Conservation (phyloP, 2,329 filamentous ascomycete genomes). For the Drechslerella stenobrocha region DNA sequence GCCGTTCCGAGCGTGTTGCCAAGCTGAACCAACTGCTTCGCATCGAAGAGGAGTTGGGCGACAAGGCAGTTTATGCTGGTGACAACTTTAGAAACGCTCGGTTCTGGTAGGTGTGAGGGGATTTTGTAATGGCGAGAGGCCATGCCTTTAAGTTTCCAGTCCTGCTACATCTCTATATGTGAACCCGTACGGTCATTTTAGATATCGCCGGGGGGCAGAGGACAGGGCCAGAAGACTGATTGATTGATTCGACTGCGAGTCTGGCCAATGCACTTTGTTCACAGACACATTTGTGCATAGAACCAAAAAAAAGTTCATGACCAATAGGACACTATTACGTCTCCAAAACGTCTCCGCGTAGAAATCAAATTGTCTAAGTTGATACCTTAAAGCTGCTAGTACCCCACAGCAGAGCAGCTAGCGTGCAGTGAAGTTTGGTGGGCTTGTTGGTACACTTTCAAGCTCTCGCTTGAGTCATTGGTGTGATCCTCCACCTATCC, state of each 20-base stretch:
- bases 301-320: background rate
- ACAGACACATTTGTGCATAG: background rate
- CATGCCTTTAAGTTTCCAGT: background rate
- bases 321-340: background rate
- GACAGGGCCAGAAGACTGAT: background rate
- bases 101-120: no score
- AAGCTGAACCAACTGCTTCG: slow-evolving; percentile 99
- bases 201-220: background rate
- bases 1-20: slow-evolving; percentile 94
- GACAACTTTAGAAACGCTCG: slow-evolving; percentile 87
- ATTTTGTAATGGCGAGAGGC: slow-evolving; percentile 57
- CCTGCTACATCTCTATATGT: background rate
- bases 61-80: slow-evolving; percentile 88
- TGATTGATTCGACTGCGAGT: background rate
- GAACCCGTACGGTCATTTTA: background rate
- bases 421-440: background rate
- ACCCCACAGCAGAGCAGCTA: background rate
- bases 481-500: background rate
- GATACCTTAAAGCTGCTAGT: background rate
- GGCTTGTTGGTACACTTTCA: background rate
- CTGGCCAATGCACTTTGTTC: background rate
- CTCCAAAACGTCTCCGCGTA: background rate
- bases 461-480: slow-evolving; percentile 6
- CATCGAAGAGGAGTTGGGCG: slow-evolving; percentile 98
- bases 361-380: background rate